Evolutionary conservation across 2,329 filamentous ascomycete species (phyloP).

Genomic region (Fusarium gaditjirri): DNA sequence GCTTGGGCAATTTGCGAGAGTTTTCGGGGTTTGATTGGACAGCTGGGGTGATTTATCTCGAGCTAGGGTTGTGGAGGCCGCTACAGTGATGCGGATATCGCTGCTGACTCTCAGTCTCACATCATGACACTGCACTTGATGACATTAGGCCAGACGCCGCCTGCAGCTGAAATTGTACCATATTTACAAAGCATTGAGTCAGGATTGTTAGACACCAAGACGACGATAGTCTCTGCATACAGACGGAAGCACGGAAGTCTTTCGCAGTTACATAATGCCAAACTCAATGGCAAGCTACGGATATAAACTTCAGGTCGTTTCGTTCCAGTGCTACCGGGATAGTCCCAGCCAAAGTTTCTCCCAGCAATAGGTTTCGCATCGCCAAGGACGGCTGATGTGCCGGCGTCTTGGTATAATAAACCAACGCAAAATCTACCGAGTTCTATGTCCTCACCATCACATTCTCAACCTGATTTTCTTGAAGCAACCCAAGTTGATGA

Average conservation of each 20-base stretch:
- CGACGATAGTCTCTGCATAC: fast-evolving
- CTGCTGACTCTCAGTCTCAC: not conserved
- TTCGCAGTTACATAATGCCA: too few species aligned
- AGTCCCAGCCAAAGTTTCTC: fast-evolving
- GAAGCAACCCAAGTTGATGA: fast-evolving
- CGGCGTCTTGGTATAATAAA: not conserved
- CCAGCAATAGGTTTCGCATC: not conserved
- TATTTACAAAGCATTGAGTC: fast-evolving
- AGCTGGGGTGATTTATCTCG: not conserved
- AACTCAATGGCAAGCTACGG: not conserved
- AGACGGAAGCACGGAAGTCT: fast-evolving
- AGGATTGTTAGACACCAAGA: too few species aligned
- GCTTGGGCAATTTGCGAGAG: not conserved
- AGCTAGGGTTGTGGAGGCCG: too few species aligned
- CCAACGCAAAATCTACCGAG: fast-evolving
- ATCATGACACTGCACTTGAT: fast-evolving
- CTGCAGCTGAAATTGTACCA: not conserved
- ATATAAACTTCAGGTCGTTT: not conserved
- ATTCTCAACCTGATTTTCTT: not conserved
- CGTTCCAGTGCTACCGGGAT: not conserved
- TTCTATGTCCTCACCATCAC: fast-evolving
- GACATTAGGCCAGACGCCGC: fast-evolving
- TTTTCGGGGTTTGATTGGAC: not conserved
- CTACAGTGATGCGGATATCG: too few species aligned
- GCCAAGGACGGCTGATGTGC: not conserved